These are phyloP conservation scores for Cladosporium oxysporum DNA, from an alignment of 2,329 filamentous ascomycete species.

Conservation along the genomic window DNA sequence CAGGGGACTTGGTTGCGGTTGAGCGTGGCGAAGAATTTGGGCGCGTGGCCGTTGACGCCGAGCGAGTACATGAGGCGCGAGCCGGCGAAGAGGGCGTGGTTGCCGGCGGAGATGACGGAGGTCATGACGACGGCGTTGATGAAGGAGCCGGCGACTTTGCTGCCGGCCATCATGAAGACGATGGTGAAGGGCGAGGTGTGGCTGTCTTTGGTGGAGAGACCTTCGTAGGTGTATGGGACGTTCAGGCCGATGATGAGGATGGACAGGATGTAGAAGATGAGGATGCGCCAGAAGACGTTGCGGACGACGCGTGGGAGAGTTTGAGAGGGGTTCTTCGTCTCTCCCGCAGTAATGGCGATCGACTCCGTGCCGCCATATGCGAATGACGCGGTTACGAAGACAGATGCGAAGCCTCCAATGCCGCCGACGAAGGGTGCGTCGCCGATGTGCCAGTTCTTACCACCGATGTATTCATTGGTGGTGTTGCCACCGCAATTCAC, in stretches of 20 bases:
- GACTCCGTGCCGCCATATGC: constrained; percentile 60
- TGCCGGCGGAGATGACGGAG: constrained; percentile 59
- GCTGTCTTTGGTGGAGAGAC: constrained; percentile 45
- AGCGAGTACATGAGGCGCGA: constrained; percentile 60
- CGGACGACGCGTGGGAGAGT: constrained; percentile 64
- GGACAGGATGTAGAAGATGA: constrained; percentile 75
- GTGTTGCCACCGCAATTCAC: constrained; percentile 65
- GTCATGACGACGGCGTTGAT: constrained; percentile 65
- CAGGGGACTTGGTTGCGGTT: constrained; percentile 55
- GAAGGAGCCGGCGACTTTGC: constrained; percentile 56
- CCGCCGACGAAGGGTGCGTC: constrained; percentile 66
- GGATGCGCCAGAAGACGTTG: constrained; percentile 76
- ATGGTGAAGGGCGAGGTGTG: constrained; percentile 58
- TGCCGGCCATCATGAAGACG: constrained; percentile 61
- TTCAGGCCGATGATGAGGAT: constrained; percentile 75
- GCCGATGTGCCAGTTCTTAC: constrained; percentile 58
- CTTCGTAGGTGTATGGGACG: constrained; percentile 66
- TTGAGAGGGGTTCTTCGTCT: constrained; percentile 63
- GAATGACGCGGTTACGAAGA: constrained; percentile 64
- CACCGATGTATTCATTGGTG: constrained; percentile 72
- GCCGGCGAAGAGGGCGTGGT: constrained; percentile 60
- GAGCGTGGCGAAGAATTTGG: constrained; percentile 55
- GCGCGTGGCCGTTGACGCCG: constrained; percentile 58
- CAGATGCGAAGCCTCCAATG: constrained; percentile 66
- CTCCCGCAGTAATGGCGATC: constrained; percentile 66